Percentiles rank a stretch among this genome's conserved stretches.
These are phyloP conservation scores for Lactarius vividus DNA, from an alignment of 768 basidiomycete genomes.

Conservation along the genomic window DNA sequence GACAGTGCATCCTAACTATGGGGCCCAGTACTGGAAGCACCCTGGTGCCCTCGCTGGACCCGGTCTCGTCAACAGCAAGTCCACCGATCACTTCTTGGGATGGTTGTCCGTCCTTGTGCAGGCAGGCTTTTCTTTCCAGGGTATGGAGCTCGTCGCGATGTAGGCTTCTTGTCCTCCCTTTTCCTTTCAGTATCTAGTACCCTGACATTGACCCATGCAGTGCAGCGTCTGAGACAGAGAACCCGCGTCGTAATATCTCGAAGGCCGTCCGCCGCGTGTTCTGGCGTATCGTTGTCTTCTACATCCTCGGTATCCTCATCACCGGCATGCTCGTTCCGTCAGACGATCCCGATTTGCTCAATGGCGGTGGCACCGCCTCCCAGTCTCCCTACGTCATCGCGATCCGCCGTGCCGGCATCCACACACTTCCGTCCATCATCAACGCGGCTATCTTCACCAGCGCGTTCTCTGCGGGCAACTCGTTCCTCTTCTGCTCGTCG, in stretches of 20 bases:
- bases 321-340: slow-evolving; percentile 80
- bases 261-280: slow-evolving; percentile 77
- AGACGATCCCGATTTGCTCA: slow-evolving; percentile 53
- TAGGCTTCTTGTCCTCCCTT: slow-evolving; percentile 32
- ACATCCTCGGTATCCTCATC: slow-evolving; percentile 68
- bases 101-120: slow-evolving; percentile 45
- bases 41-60: slow-evolving; percentile 54
- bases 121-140: slow-evolving; percentile 74
- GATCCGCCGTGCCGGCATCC: slow-evolving; percentile 67
- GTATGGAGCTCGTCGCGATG: slow-evolving; percentile 74
- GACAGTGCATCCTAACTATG: not conserved
- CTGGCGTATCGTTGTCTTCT: slow-evolving; percentile 78
- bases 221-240: slow-evolving; percentile 73
- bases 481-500: slow-evolving; percentile 53
- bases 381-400: slow-evolving; percentile 86
- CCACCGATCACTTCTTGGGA: slow-evolving; percentile 43
- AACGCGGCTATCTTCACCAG: slow-evolving; percentile 71
- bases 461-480: slow-evolving; percentile 72
- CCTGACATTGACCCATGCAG: slow-evolving; percentile 34
- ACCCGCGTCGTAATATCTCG: slow-evolving; percentile 74
- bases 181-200: not conserved
- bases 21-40: slow-evolving; percentile 58
- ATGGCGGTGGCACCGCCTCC: slow-evolving; percentile 58
- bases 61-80: slow-evolving; percentile 33
- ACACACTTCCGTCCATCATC: slow-evolving; percentile 63